Percentiles rank a stretch among this genome's conserved stretches.
Evolutionary conservation across 139 green algal genomes (phyloP).

Genomic region (Chara braunii): DNA sequence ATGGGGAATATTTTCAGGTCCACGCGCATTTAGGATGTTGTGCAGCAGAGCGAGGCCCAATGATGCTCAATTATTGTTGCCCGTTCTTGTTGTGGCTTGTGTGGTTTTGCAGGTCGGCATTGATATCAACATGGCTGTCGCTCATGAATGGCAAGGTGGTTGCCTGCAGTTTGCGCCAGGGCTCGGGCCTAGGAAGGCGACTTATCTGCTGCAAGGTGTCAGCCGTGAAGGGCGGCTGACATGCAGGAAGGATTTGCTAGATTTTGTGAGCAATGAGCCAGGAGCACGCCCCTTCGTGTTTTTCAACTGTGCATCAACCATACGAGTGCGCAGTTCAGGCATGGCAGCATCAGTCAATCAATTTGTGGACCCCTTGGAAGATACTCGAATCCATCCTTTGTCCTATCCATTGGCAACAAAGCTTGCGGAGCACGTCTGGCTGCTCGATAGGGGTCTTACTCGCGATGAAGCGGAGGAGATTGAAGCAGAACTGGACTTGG

Average conservation of each 20-base stretch:
- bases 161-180: constrained; percentile 74
- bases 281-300: constrained; percentile 3
- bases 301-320: constrained; percentile 60
- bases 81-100: background rate
- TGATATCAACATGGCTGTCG: constrained; percentile 72
- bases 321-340: constrained; percentile 51
- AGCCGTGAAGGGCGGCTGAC: constrained; percentile 30
- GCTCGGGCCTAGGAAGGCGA: constrained; percentile 79
- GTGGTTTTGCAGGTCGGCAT: constrained; percentile 53
- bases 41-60: too few relatives aligned
- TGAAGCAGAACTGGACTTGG: constrained; percentile 8
- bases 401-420: constrained; percentile 41
- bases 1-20: too few relatives aligned
- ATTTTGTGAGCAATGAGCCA: too few relatives aligned
- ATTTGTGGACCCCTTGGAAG: constrained; percentile 64
- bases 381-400: constrained; percentile 68
- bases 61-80: too few relatives aligned
- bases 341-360: constrained; percentile 50
- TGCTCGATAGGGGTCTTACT: constrained; percentile 5
- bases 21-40: too few relatives aligned
- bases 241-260: constrained; percentile 21
- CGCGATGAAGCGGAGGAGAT: constrained; percentile 12
- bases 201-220: constrained; percentile 54
- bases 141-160: constrained; percentile 58
- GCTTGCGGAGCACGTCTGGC: constrained; percentile 1